A percentile compares a stretch with the other conserved stretches of the same genome.
These are phyloP conservation scores for Saccharomycopsis olivae DNA, from an alignment of 805 yeast genomes.

Conservation along the genomic window DNA sequence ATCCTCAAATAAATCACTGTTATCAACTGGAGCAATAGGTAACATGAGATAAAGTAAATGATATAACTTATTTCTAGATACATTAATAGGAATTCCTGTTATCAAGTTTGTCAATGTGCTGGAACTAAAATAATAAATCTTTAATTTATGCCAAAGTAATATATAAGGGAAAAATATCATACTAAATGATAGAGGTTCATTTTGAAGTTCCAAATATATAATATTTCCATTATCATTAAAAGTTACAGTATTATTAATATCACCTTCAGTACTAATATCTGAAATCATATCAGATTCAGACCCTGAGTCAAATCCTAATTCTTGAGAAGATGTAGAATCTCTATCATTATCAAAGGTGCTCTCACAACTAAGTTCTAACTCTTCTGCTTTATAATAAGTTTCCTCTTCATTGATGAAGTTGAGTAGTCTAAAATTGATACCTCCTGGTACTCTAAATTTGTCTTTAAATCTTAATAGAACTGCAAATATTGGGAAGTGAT, in stretches of 20 bases:
- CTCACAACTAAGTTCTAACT: neutral
- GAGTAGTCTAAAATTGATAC: conserved; percentile 28
- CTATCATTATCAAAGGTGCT: neutral
- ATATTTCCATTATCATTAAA: conserved; percentile 14
- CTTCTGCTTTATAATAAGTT: neutral
- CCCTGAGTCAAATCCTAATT: neutral
- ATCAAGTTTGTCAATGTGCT: conserved; percentile 30
- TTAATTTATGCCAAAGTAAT: conserved; percentile 30
- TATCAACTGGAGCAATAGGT: conserved; percentile 2
- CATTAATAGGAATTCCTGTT: conserved; percentile 33
- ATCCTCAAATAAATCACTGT: conserved; percentile 1
- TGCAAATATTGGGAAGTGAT: conserved; percentile 83
- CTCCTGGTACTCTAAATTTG: conserved; percentile 57
- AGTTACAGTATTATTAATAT: neutral
- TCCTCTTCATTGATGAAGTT: conserved; percentile 10
- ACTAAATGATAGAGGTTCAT: conserved; percentile 34
- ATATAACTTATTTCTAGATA: conserved; percentile 41
- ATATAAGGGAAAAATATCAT: conserved; percentile 41
- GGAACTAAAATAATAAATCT: conserved; percentile 32
- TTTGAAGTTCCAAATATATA: conserved; percentile 25
- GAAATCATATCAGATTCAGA: neutral
- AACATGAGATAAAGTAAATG: conserved; percentile 18
- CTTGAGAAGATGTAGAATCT: too few relatives aligned
- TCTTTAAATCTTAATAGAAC: conserved; percentile 71
- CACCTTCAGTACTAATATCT: neutral